Evolutionary conservation across 805 yeast species (phyloP).

Genomic region (Cyberlindnera meyerae): DNA sequence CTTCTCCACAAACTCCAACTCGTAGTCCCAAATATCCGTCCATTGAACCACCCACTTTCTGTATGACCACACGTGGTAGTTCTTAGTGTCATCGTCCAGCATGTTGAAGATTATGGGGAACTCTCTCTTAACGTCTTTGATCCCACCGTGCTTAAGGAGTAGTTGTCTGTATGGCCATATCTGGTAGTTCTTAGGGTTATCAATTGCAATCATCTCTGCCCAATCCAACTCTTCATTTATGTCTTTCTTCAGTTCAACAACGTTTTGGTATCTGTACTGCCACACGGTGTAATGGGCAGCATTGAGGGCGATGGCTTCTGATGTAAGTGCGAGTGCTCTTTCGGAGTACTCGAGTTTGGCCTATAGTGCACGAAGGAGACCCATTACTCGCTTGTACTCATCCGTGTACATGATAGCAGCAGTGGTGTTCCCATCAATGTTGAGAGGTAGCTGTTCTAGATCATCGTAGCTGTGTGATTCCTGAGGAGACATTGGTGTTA

Average conservation of each 20-base stretch:
- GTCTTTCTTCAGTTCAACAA: constrained; percentile 34
- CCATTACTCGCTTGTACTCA: constrained; percentile 62
- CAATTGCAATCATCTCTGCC: constrained; percentile 71
- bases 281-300: constrained; percentile 94
- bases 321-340: constrained; percentile 67
- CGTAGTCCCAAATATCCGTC: constrained; percentile 47
- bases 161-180: constrained; percentile 92
- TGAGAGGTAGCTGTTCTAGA: constrained; percentile 37
- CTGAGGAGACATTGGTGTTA: too few species aligned
- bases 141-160: constrained; percentile 37
- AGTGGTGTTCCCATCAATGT: constrained; percentile 41
- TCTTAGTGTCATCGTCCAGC: constrained; percentile 77
- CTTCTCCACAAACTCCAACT: constrained; percentile 44
- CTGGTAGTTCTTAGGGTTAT: constrained; percentile 87
- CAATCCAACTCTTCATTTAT: constrained; percentile 60
- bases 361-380: constrained; percentile 56
- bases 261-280: constrained; percentile 60
- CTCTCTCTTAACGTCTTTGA: constrained; percentile 50
- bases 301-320: constrained; percentile 54
- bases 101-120: constrained; percentile 59
- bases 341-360: constrained; percentile 55
- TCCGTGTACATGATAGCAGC: constrained; percentile 69
- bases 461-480: constrained; percentile 36
- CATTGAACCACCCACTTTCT: constrained; percentile 73
- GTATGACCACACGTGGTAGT: constrained; percentile 96